These are phyloP conservation scores for Capronia coronata DNA, from an alignment of 2,329 filamentous ascomycete genomes.

Conservation along the genomic window DNA sequence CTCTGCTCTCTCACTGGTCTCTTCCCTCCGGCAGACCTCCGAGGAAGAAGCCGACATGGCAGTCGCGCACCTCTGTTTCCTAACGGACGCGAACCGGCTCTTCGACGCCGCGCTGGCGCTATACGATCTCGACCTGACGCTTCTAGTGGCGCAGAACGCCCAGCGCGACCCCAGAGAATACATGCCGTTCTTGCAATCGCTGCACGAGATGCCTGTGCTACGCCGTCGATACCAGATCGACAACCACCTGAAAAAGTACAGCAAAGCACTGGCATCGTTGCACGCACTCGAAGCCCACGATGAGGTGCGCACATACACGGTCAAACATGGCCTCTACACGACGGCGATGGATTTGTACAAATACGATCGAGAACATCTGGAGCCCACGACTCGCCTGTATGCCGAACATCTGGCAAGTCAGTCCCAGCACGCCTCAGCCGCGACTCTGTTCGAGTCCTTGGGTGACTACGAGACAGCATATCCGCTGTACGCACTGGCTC, in stretches of 20 bases:
- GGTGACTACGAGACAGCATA: conserved; percentile 67
- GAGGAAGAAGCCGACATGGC: conserved; percentile 73
- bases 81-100: conserved; percentile 84
- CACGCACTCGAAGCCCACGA: conserved; percentile 67
- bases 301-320: conserved; percentile 69
- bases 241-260: conserved; percentile 69
- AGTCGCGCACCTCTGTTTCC: conserved; percentile 94
- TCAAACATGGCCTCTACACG: conserved; percentile 73
- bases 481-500: conserved; percentile 74
- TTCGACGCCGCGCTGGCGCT: conserved; percentile 86
- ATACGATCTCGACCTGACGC: conserved; percentile 82
- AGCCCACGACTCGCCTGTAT: conserved; percentile 67
- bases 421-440: conserved; percentile 78
- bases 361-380: conserved; percentile 64
- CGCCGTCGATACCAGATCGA: conserved; percentile 80
- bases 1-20: conserved; percentile 72
- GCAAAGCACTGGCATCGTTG: conserved; percentile 72
- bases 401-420: conserved; percentile 67
- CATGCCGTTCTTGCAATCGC: conserved; percentile 81
- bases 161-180: conserved; percentile 95
- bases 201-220: conserved; percentile 66
- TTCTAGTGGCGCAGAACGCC: conserved; percentile 89
- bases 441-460: conserved; percentile 81
- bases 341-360: conserved; percentile 74
- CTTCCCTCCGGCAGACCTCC: conserved; percentile 52